phyloP scores from a whole-genome alignment of 768 basidiomycete species.

The Stropharia rugosoannulata region DNA sequence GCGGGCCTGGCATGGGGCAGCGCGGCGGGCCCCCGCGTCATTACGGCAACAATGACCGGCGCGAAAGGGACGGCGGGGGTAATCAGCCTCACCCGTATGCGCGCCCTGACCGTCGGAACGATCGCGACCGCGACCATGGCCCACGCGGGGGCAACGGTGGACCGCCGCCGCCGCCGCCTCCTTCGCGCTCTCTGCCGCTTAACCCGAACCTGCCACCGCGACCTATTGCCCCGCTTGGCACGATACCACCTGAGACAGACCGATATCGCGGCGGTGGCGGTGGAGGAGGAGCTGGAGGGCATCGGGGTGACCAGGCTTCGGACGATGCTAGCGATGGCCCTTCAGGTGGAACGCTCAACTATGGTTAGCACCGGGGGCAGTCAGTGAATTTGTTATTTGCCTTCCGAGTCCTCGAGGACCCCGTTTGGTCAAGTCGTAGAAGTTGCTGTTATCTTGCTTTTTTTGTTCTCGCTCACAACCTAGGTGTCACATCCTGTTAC shows the following conservation, averaged over 20 bases:
- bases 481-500: background rate
- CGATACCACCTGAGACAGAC: background rate
- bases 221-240: conserved; percentile 15
- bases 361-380: conserved; percentile 15
- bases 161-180: background rate
- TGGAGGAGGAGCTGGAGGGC: conserved; percentile 6
- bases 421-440: background rate
- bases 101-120: too few relatives aligned
- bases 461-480: background rate
- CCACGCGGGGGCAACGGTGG: too few relatives aligned
- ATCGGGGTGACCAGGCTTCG: background rate
- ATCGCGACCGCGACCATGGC: too few relatives aligned
- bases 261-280: background rate
- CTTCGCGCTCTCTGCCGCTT: conserved; percentile 5
- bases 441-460: background rate
- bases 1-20: background rate
- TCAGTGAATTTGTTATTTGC: background rate
- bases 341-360: conserved; percentile 21
- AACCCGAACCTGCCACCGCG: conserved; percentile 17
- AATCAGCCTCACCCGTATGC: too few relatives aligned
- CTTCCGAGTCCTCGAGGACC: background rate
- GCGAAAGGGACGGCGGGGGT: too few relatives aligned
- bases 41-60: background rate
- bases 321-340: conserved; percentile 11
- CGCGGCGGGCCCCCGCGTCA: conserved; percentile 1